Conservation (phyloP, 257 asterid species). For the Ajuga chamaepitys region DNA sequence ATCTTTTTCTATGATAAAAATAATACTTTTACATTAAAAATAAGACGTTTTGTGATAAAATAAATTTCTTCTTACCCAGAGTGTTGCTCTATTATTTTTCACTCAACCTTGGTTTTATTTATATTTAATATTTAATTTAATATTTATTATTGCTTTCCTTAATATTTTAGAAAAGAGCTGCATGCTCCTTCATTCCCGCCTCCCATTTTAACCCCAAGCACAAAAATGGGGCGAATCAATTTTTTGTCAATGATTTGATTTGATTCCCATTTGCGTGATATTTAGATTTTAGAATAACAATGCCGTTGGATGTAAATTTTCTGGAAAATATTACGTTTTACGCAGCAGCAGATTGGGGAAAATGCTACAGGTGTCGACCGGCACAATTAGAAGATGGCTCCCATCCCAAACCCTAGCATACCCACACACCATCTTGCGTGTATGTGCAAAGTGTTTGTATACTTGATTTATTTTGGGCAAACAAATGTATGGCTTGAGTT, state of each 20-base stretch:
- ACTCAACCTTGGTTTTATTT: no score
- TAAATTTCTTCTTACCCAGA: no score
- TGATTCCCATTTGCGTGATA: background rate
- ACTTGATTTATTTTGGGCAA: background rate
- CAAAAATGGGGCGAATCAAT: background rate
- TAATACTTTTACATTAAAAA: no score
- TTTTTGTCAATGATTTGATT: background rate
- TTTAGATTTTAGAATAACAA: background rate
- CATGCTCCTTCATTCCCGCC: background rate
- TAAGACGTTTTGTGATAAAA: no score
- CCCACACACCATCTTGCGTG: background rate
- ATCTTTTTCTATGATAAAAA: no score
- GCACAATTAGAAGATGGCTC: background rate
- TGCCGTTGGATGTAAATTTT: background rate
- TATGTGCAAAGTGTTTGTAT: background rate
- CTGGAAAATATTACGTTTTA: background rate
- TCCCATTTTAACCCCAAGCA: background rate
- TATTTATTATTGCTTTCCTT: no score
- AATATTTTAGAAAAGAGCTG: background rate
- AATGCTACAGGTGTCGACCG: background rate
- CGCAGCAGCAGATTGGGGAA: background rate
- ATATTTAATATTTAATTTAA: no score
- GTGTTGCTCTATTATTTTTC: no score
- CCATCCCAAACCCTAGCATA: background rate
- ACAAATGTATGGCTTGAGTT: slow-evolving; percentile 3